Percentiles rank a stretch among this genome's conserved stretches.
Conservation (phyloP, 805 yeast species). For the Lipomyces spencermartinsiae region DNA sequence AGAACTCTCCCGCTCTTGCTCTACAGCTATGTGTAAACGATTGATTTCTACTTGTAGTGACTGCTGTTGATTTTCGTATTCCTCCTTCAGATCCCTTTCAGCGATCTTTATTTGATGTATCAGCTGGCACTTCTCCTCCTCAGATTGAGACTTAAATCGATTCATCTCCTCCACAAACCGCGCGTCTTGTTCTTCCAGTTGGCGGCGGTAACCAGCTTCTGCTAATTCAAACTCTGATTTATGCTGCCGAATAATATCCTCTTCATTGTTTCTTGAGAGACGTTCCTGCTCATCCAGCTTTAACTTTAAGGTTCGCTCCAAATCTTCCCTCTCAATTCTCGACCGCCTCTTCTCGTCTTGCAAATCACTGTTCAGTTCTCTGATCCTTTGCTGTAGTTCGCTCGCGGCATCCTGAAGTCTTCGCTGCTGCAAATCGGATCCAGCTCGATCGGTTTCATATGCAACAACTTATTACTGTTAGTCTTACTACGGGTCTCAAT, state of each 20-base stretch:
- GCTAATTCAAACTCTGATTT: slow-evolving; percentile 11
- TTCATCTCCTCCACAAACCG: slow-evolving; percentile 4
- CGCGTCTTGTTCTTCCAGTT: slow-evolving; percentile 10
- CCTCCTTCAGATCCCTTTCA: slow-evolving; percentile 6
- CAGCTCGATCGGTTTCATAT: slow-evolving; percentile 50
- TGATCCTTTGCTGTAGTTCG: slow-evolving; percentile 44
- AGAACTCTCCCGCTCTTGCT: slow-evolving; percentile 8
- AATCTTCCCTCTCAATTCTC: slow-evolving; percentile 49
- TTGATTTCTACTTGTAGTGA: slow-evolving; percentile 39
- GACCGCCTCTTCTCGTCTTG: slow-evolving; percentile 46
- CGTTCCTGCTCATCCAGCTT: slow-evolving; percentile 45
- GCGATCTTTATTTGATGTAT: slow-evolving; percentile 38
- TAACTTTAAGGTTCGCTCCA: slow-evolving; percentile 47
- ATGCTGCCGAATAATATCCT: slow-evolving; percentile 33
- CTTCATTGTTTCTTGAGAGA: slow-evolving; percentile 45
- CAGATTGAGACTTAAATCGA: slow-evolving; percentile 5
- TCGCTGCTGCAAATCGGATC: slow-evolving; percentile 49
- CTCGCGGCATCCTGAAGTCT: slow-evolving; percentile 46
- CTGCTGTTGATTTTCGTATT: slow-evolving; percentile 25
- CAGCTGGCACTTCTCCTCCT: slow-evolving; percentile 43
- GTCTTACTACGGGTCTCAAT: not conserved
- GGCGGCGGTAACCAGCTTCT: not conserved
- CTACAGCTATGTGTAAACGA: slow-evolving; percentile 4
- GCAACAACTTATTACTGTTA: slow-evolving; percentile 22
- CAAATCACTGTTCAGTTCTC: slow-evolving; percentile 41